Evolutionary conservation across 2,329 filamentous ascomycete genomes (phyloP), one percentile per base, ranked within the genome.

Genomic region (Arthrocladium fulminans): DNA sequence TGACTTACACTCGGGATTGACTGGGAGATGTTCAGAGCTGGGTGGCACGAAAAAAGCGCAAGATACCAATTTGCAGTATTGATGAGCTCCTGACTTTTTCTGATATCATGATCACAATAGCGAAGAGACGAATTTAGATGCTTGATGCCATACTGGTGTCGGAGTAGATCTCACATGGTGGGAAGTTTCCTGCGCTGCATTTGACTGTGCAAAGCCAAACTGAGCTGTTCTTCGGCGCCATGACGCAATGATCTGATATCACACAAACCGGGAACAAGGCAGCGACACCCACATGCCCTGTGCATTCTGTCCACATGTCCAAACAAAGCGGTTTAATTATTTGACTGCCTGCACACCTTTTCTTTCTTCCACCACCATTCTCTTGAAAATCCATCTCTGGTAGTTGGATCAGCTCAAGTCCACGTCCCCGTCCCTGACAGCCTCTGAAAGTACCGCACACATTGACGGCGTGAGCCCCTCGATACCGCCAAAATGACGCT

Each of bases 401-500:
- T 40, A 40, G 22, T n/a, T 20, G 15, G 6, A 30, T 19, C 39
- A 10, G 13, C 23, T 7, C n/a, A 47, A 15, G 8, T 19, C 41
- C 22, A 32, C 17, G 17, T 23, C n/a, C n/a, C n/a, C n/a, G n/a
- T n/a, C n/a, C 17, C 38, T 34, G 37, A 17, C 22, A 29, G 13
- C 25, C 27, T 17, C 23, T 17, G 27, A 30, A 29, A n/a, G 17
- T 15, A 35, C 7, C 17, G 17, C 13, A 9, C 6, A 35, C 6
- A 5, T 8, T 15, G 13, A 35, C 6, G 32, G 17, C 10, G 15
- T 37, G 46, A 45, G 24, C 27, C 25, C 37, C 22, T 13, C 29
- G 20, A 47, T 34, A 35, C 55, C 61, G 66, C 64, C 68, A 77
- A 60, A 57, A 83, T 83, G 80, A 83, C 80, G 63, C 78, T 83